Evolutionary conservation across 2,329 filamentous ascomycete species (phyloP).

Genomic region (Aplosporella prunicola): DNA sequence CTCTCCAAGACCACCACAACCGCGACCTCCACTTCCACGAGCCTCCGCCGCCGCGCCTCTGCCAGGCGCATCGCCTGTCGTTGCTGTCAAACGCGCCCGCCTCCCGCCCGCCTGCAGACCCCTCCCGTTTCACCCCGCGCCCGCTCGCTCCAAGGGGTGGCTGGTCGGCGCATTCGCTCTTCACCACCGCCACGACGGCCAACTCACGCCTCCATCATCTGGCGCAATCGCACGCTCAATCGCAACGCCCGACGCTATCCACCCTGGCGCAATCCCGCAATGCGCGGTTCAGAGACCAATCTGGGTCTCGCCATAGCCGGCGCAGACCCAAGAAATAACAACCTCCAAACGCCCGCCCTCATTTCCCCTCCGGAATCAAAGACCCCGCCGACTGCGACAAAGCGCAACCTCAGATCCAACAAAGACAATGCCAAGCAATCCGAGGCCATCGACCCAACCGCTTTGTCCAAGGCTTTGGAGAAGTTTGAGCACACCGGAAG

Average conservation of each 20-base stretch:
- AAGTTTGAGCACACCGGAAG: conserved; percentile 52
- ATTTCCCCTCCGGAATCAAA: conserved; percentile 50
- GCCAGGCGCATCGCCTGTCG: conserved; percentile 6
- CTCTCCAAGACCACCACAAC: conserved; percentile 4
- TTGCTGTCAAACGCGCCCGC: background rate
- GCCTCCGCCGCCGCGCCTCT: conserved; percentile 5
- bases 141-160: conserved; percentile 10
- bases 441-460: conserved; percentile 50
- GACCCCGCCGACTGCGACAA: conserved; percentile 50
- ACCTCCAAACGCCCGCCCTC: conserved; percentile 34
- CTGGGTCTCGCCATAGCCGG: conserved; percentile 5
- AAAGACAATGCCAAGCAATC: conserved; percentile 29
- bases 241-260: background rate
- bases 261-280: background rate
- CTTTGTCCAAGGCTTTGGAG: conserved; percentile 51
- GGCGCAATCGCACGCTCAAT: too few relatives aligned
- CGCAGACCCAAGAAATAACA: conserved; percentile 1
- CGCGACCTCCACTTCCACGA: background rate
- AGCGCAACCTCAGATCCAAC: conserved; percentile 33
- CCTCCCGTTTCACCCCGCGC: conserved; percentile 3
- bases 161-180: conserved; percentile 8
- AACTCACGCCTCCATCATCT: too few relatives aligned
- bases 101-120: conserved; percentile 1
- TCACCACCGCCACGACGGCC: conserved; percentile 4
- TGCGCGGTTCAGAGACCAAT: conserved; percentile 6